phyloP scores from a whole-genome alignment of 1,284 basidiomycete genomes.

The Boletus coffeatus region DNA sequence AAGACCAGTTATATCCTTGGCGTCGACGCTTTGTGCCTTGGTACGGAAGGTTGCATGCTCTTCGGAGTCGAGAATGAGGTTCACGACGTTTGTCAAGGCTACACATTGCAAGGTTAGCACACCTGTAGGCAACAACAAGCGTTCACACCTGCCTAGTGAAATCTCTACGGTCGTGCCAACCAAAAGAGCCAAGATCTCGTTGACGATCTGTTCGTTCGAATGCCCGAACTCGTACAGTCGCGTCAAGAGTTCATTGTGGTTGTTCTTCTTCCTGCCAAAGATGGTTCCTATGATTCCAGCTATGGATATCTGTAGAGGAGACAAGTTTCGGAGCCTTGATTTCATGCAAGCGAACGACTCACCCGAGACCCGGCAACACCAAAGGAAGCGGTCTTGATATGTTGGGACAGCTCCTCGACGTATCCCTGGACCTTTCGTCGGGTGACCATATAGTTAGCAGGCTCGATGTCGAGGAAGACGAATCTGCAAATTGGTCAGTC shows the following conservation, averaged over 20 bases:
- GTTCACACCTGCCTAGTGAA: conserved; percentile 46
- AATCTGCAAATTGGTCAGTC: conserved; percentile 39
- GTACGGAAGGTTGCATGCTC: conserved; percentile 36
- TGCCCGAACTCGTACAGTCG: conserved; percentile 51
- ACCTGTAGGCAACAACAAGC: background rate
- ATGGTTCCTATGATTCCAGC: conserved; percentile 42
- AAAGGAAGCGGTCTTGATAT: conserved; percentile 46
- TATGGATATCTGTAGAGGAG: conserved; percentile 43
- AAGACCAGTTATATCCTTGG: conserved; percentile 35
- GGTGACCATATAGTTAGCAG: conserved; percentile 49
- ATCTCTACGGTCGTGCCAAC: conserved; percentile 64
- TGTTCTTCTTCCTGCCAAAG: conserved; percentile 45
- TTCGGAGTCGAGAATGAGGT: conserved; percentile 52
- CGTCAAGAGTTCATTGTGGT: conserved; percentile 48
- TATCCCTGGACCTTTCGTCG: conserved; percentile 46
- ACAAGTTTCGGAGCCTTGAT: background rate
- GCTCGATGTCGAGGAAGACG: conserved; percentile 68
- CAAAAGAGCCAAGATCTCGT: conserved; percentile 66
- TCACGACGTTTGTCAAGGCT: conserved; percentile 48
- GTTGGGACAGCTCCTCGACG: conserved; percentile 45
- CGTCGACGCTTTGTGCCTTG: conserved; percentile 34
- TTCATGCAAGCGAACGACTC: background rate
- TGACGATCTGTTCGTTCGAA: conserved; percentile 55
- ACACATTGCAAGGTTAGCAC: conserved; percentile 13
- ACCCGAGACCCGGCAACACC: conserved; percentile 25